Base-by-base conservation (phyloP, 2,329 filamentous ascomycete genomes). In the Monosporascus sp. region DNA sequence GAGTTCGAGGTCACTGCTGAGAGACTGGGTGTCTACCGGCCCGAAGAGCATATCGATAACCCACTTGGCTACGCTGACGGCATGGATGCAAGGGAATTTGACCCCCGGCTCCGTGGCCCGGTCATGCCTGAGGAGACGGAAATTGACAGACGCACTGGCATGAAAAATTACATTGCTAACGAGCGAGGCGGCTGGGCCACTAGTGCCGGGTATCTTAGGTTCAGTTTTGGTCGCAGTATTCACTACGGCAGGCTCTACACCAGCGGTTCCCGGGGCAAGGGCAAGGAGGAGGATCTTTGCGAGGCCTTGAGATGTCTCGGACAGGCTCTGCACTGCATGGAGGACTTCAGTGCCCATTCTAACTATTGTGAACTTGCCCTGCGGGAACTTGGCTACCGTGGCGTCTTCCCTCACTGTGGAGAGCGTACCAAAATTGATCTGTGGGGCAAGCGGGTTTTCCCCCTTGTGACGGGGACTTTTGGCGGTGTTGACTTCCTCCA, bases 131-230 rank as follows among this genome's bases (percentile, higher is more conserved):
- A 81, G 41, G 89, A 94, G 65, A 82, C 89, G 20, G 84, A 89
- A 55, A 81, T 94, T 52, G 89, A 94, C 63, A 73, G 74, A 37
- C 74, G 80, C 6, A 94, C 89, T 1, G 92, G 92, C n/a, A 96
- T 99, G 93, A 99, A 97, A 72, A 97, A 97, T 69, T 99, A 99
- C 70, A 97, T 99, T 60, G 85, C 93, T 55, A 97, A 97, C 64
- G 93, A 97, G 68, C 76, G 74, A 15, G 90, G 91, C 5, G 81
- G 83, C 41, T 97, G 92, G 89, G 90, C 92, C 1, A 99, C 94
- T 20, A 96, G 91, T 58, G 77, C 89, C 7, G 92, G 89, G 39
- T 97, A 93, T 64, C 79, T 96, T 55, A 84, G 85, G 60, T 89
- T 83, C 71, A 91, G 88, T 62, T 77, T 94, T 56, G 78, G 79